Evolutionary conservation across 2,329 filamentous ascomycete genomes (phyloP).

Genomic region (Rachicladosporium sp.): DNA sequence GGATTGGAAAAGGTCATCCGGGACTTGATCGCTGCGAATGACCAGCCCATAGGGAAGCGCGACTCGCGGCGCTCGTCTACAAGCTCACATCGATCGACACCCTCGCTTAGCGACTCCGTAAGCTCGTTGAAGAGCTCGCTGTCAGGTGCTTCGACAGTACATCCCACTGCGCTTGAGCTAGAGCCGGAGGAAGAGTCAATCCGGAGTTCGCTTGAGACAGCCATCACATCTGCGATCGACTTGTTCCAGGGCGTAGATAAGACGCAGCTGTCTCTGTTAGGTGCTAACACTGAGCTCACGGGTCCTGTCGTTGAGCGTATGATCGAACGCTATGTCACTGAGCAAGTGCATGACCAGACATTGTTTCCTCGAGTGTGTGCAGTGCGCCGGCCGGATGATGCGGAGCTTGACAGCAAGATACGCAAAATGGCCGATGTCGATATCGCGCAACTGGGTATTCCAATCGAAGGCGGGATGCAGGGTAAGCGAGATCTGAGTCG

Average conservation of each 20-base stretch:
- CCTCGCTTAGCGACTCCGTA: slow-evolving; percentile 22
- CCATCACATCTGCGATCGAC: slow-evolving; percentile 86
- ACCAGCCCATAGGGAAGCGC: slow-evolving; percentile 51
- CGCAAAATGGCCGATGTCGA: slow-evolving; percentile 89
- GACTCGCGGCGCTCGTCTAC: slow-evolving; percentile 20
- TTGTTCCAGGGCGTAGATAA: slow-evolving; percentile 93
- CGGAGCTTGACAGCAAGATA: slow-evolving; percentile 79
- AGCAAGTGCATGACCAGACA: slow-evolving; percentile 75
- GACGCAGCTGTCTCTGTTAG: slow-evolving; percentile 81
- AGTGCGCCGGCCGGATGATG: slow-evolving; percentile 68
- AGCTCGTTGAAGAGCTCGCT: slow-evolving; percentile 24
- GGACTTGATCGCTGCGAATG: slow-evolving; percentile 76
- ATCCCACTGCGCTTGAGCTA: slow-evolving; percentile 48
- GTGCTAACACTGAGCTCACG: slow-evolving; percentile 85
- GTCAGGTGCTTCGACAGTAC: slow-evolving; percentile 28
- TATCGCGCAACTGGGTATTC: slow-evolving; percentile 85
- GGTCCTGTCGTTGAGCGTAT: slow-evolving; percentile 83
- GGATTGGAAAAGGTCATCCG: slow-evolving; percentile 81
- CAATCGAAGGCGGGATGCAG: slow-evolving; percentile 62
- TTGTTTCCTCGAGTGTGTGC: slow-evolving; percentile 73
- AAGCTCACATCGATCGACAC: slow-evolving; percentile 22
- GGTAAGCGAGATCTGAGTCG: slow-evolving; percentile 73
- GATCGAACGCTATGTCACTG: slow-evolving; percentile 87
- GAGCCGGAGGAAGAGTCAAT: slow-evolving; percentile 89
- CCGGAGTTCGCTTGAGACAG: slow-evolving; percentile 77